Base-by-base conservation (phyloP, 441 rosid genomes). In the Gossypium schwendimanii region DNA sequence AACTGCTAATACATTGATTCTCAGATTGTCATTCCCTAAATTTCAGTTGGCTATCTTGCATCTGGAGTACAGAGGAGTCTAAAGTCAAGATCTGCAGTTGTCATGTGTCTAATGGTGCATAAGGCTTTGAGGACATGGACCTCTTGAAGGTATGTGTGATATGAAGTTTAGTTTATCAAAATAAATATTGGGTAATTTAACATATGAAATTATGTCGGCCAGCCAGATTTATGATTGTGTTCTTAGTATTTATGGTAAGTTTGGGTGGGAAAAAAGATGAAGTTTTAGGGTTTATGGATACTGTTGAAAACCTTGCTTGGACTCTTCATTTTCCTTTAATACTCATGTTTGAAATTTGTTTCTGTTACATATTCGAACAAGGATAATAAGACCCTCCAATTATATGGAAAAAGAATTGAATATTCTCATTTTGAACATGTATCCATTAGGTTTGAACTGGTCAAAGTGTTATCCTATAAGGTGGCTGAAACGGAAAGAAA, bases 41-140 rank as follows among this genome's bases (percentile, higher is more conserved):
- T 76, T 83, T 72, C 86, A 80, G 87, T 57, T 86, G 82, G 70
- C 55, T 70, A 12, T 57, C 26, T 14, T 44, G 73, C 52, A 49
- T 70, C 77, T 31, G 73, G 57, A 79, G 53, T 66, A 44, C 66
- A 58, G 44, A 62, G 83, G 49, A 75, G 74, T 78, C 70, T 79
- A 77, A 78, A 76, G 59, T 82, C 75, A 49, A 69, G 84, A 80
- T 87, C 84, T 79, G 64, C 82, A 69, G 82, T 76, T 76, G 61
- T 87, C 74, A 18, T 54, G 28, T 20, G 26, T 54, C 60, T 18
- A 20, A 54, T 20, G 4, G 60, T 18, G 24, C n/a, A 18, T 54
- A 54, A 54, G 60, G 9, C 60, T 54, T 54, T 2, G 12, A 20
- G 60, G 60, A 54, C 28, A 20, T 9, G 6, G 26, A 20, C 60